These are phyloP conservation scores for Trichoderma atroviride DNA, from an alignment of 2,329 filamentous ascomycete genomes.

Conservation along the genomic window DNA sequence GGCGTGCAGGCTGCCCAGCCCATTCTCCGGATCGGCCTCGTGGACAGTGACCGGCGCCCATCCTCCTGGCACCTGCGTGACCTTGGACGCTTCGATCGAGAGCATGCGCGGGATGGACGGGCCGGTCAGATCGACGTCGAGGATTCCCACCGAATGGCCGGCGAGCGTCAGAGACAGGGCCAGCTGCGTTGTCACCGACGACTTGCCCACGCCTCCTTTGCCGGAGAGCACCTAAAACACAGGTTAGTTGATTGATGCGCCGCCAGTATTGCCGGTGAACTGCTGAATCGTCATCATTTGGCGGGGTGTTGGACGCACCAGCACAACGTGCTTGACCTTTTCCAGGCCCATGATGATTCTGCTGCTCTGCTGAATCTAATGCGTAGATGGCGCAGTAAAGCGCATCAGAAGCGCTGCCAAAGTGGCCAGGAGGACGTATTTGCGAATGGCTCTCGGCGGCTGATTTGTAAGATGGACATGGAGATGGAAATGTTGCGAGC, in stretches of 20 bases:
- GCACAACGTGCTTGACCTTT: constrained; percentile 75
- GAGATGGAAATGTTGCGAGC: not conserved
- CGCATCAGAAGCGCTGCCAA: not conserved
- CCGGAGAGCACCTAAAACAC: constrained; percentile 75
- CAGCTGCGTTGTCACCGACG: constrained; percentile 94
- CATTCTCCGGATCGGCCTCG: constrained; percentile 52
- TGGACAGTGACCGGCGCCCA: constrained; percentile 92
- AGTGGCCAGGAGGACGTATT: not conserved
- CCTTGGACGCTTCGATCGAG: constrained; percentile 83
- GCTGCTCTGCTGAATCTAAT: constrained; percentile 18
- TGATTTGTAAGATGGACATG: constrained; percentile 27
- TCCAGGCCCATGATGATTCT: constrained; percentile 40
- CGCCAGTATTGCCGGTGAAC: not conserved
- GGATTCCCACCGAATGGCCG: constrained; percentile 87
- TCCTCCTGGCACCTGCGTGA: constrained; percentile 86
- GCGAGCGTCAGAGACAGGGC: constrained; percentile 84
- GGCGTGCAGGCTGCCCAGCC: constrained; percentile 69
- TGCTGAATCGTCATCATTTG: too few relatives aligned
- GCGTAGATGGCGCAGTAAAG: not conserved
- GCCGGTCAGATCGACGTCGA: constrained; percentile 94
- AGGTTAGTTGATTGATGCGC: not conserved
- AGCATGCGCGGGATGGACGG: constrained; percentile 96
- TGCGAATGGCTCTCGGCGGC: not conserved
- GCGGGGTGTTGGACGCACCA: constrained; percentile 53
- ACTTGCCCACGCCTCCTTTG: constrained; percentile 98